Conservation (phyloP, 2,329 filamentous ascomycete species). For the Blumeria hordei region DNA sequence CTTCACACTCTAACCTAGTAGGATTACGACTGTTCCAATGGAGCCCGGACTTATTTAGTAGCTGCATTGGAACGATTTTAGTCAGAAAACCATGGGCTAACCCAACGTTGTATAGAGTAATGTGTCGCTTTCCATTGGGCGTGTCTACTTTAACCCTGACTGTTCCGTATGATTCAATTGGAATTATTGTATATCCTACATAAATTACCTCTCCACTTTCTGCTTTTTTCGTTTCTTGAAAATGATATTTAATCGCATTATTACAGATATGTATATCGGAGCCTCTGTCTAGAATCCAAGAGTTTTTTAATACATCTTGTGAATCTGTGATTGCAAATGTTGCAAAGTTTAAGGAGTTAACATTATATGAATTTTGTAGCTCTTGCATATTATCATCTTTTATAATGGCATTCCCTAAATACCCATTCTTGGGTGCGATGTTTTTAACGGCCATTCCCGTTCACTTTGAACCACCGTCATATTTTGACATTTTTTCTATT, state of each 20-base stretch:
- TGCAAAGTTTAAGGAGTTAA: not conserved
- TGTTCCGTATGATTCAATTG: not conserved
- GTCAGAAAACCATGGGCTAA: not conserved
- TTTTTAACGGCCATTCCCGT: not conserved
- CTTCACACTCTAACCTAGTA: not conserved
- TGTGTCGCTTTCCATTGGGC: not conserved
- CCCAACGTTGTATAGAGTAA: not conserved
- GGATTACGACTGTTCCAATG: not conserved
- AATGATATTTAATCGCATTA: not conserved
- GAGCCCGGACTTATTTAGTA: not conserved
- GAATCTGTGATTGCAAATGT: not conserved
- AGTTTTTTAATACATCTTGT: not conserved
- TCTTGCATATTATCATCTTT: not conserved
- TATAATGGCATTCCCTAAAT: not conserved
- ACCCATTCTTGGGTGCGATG: not conserved
- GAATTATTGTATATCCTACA: not conserved
- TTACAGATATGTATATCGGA: conserved; percentile 1
- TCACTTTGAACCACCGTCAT: not conserved
- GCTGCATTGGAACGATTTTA: not conserved
- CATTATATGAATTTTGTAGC: not conserved
- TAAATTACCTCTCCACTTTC: not conserved
- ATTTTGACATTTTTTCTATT: not conserved
- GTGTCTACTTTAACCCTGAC: not conserved
- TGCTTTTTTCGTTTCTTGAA: not conserved
- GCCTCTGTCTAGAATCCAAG: not conserved